A percentile compares a stretch with the other conserved stretches of the same genome.
phyloP scores from a whole-genome alignment of 768 basidiomycete species.

The Postia placenta region DNA sequence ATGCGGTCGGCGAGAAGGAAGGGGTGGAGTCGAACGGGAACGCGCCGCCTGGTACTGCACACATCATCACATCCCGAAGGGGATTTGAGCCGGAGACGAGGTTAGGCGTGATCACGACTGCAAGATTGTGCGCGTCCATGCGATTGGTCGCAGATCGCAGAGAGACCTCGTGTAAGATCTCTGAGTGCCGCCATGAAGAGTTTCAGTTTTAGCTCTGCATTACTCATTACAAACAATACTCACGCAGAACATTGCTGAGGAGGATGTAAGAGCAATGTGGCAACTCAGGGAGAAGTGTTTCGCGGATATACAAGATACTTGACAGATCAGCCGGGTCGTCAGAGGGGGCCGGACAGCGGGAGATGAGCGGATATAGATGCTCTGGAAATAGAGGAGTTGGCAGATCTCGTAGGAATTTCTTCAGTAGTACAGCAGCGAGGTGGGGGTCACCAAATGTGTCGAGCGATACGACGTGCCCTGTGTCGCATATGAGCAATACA shows the following conservation, averaged over 20 bases:
- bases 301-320: constrained; percentile 59
- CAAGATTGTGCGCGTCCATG: constrained; percentile 82
- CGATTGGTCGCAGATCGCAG: constrained; percentile 57
- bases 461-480: constrained; percentile 75
- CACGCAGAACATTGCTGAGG: constrained; percentile 47
- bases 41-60: constrained; percentile 49
- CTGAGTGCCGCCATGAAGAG: constrained; percentile 36
- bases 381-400: constrained; percentile 78
- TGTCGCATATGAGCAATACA: background rate
- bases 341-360: constrained; percentile 57
- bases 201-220: too few species aligned
- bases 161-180: constrained; percentile 76
- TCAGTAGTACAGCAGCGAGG: constrained; percentile 78
- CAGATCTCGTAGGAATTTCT: constrained; percentile 80
- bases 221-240: background rate
- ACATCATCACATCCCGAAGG: constrained; percentile 69
- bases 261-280: constrained; percentile 68
- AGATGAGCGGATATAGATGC: constrained; percentile 54
- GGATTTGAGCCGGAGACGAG: constrained; percentile 67
- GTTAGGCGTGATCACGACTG: constrained; percentile 76
- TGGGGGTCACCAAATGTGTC: constrained; percentile 72
- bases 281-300: constrained; percentile 61
- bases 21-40: constrained; percentile 26
- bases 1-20: constrained; percentile 12
- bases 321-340: constrained; percentile 50